Conservation (phyloP, 139 green algal species). For the Chlorella sorokiniana region DNA sequence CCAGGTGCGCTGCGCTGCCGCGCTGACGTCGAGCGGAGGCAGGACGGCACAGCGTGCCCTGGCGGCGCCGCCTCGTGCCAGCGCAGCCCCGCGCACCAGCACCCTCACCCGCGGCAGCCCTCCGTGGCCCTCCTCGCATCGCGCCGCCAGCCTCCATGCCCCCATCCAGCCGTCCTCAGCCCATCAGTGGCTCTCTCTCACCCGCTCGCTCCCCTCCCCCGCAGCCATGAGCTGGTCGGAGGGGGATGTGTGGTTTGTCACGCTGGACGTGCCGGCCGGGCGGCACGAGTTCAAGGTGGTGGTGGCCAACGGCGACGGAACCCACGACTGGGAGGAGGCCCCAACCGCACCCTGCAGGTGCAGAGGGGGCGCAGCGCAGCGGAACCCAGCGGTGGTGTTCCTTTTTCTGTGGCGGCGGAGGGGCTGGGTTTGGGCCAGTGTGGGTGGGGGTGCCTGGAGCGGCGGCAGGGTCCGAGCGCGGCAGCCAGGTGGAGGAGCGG, state of each 20-base stretch:
- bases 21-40: background rate
- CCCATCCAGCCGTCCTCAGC: background rate
- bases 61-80: no score
- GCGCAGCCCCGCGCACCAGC: no score
- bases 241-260: slow-evolving; percentile 14
- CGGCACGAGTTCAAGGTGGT: slow-evolving; percentile 22
- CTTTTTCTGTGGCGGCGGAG: no score
- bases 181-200: background rate
- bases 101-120: no score
- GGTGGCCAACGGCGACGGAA: background rate
- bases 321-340: background rate
- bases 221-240: slow-evolving; percentile 18
- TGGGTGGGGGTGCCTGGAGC: background rate
- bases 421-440: background rate
- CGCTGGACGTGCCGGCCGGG: slow-evolving; percentile 4
- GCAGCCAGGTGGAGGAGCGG: no score
- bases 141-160: no score
- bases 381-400: background rate
- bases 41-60: no score
- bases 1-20: background rate
- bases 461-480: no score
- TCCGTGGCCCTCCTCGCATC: no score
- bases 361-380: background rate
- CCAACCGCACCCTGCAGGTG: slow-evolving; percentile 17
- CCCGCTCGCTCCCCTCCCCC: no score